Evolutionary conservation across 768 basidiomycete species (phyloP), one percentile per base, ranked within the genome.

Genomic region (Asterophora lycoperdoides): DNA sequence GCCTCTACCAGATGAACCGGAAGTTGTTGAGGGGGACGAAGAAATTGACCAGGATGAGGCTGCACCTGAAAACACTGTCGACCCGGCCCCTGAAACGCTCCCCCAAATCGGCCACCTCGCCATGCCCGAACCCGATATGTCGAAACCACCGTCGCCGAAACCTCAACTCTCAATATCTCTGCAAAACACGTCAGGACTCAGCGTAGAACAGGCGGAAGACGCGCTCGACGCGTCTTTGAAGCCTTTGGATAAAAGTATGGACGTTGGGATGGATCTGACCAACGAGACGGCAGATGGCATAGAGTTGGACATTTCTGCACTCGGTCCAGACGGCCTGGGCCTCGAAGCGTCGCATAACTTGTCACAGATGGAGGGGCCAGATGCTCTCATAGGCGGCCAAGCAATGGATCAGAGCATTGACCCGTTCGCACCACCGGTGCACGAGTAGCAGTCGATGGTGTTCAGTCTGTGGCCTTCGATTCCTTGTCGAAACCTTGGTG

Each of bases 1-100:
- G 1, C 89, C 89, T 14, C 71, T 92, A 36, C 89, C 87, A 4
- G 78, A 80, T 48, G 89, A 90, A 56, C 79, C 83, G 19, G 89
- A 91, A 62, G 79, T 79, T 7, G 81, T 79, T 0, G 89, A 90
- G 39, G 78, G 78, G 38, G 83, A 86, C 43, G 87, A 89, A 40
- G 88, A 90, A 47, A 75, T 83, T 63, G 85, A 87, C 47, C 77
- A 80, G 52, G 88, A 88, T 46, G 86, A 86, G 52, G 58, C 64
- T 15, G 74, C 76, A 13, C 68, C 68, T 17, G 75, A 55, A n/a
- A 55, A 68, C 15, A 61, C 58, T 6, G 58, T 58, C 9, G 68
- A 69, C 45, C 64, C 68, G 40, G 60, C 63, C 33, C 52, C 58
- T 15, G 64, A 62, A 36, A 62, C 68, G 40, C 60, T 63, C 33